phyloP scores from a whole-genome alignment of 139 green algal genomes.

The Chlamydomonas sp. region DNA sequence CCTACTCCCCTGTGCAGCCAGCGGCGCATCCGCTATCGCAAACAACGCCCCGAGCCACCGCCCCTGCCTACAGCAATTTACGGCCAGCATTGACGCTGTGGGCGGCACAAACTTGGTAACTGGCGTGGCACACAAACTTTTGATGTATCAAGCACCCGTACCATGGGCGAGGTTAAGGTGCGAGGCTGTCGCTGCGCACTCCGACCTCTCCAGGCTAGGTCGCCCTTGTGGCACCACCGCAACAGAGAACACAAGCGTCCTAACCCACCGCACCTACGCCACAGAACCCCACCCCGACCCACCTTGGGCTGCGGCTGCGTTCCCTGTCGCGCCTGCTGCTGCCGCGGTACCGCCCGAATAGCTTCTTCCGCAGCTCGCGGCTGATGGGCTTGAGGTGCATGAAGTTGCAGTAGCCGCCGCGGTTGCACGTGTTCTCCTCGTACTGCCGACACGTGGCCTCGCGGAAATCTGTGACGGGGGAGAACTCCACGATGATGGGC shows the following conservation, averaged over 20 bases:
- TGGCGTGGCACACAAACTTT: too few species aligned
- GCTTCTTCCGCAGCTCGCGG: slow-evolving; percentile 76
- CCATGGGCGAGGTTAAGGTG: too few species aligned
- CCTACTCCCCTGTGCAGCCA: neutral
- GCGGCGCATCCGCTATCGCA: too few species aligned
- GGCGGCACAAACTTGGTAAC: too few species aligned
- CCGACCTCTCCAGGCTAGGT: neutral
- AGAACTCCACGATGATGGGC: slow-evolving; percentile 95
- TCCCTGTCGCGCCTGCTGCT: slow-evolving; percentile 40
- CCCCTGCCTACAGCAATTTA: too few species aligned
- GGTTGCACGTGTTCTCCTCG: slow-evolving; percentile 97
- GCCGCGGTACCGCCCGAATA: slow-evolving; percentile 85
- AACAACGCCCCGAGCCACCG: too few species aligned
- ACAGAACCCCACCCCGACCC: slow-evolving; percentile 26
- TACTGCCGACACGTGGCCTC: slow-evolving; percentile 97
- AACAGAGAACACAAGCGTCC: neutral
- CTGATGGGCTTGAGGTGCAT: slow-evolving; percentile 98
- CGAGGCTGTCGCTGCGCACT: neutral
- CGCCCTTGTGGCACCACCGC: neutral
- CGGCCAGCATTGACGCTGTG: too few species aligned
- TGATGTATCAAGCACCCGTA: too few species aligned
- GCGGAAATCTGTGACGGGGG: slow-evolving; percentile 97
- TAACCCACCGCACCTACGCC: neutral
- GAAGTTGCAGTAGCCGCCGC: slow-evolving; percentile 99
- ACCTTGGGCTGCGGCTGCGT: slow-evolving; percentile 48